These are phyloP conservation scores for Kalaharituber pfeilii DNA, from an alignment of 2,329 filamentous ascomycete genomes.

Conservation along the genomic window DNA sequence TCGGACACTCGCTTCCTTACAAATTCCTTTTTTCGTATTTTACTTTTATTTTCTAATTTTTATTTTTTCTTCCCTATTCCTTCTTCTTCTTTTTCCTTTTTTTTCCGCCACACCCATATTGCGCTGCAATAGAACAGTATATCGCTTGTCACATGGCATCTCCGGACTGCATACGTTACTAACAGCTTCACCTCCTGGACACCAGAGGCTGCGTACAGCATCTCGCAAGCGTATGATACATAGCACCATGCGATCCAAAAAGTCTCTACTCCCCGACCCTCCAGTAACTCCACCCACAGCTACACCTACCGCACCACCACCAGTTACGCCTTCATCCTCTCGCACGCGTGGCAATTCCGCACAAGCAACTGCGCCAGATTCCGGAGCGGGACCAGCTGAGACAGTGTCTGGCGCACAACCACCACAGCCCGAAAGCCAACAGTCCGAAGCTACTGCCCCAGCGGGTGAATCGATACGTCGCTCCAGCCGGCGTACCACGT, in stretches of 20 bases:
- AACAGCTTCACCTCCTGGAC: not conserved
- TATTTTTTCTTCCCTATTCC: too few relatives aligned
- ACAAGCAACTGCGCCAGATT: not conserved
- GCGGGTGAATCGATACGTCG: not conserved
- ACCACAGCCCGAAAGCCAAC: not conserved
- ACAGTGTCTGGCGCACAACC: not conserved
- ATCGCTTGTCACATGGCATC: too few relatives aligned
- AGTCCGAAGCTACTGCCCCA: not conserved
- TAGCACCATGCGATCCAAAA: not conserved
- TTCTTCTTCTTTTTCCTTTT: too few relatives aligned
- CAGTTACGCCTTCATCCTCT: not conserved
- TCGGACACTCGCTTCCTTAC: too few relatives aligned
- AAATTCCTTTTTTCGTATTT: too few relatives aligned
- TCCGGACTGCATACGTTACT: too few relatives aligned
- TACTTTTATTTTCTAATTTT: too few relatives aligned
- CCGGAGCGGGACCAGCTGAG: too few relatives aligned
- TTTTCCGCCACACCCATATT: too few relatives aligned
- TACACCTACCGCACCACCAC: not conserved
- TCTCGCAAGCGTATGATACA: not conserved
- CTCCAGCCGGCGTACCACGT: not conserved
- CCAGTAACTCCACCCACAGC: not conserved
- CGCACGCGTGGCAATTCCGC: not conserved
- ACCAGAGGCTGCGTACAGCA: not conserved
- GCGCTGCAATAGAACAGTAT: too few relatives aligned
- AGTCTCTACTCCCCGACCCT: not conserved